Conservation (phyloP, 139 green algal species). For the Volvox africanus region DNA sequence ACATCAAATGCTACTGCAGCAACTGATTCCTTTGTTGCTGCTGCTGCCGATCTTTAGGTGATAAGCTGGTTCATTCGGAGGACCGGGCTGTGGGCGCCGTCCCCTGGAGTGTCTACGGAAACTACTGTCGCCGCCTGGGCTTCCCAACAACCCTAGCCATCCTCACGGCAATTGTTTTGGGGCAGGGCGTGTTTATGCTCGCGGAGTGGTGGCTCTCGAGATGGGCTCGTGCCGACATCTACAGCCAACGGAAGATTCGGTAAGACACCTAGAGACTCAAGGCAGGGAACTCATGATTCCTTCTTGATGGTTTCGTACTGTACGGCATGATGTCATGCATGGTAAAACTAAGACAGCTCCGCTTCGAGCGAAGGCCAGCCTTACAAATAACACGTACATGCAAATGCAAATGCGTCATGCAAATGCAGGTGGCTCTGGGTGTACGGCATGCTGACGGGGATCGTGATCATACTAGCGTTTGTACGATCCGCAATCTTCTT, state of each 20-base stretch:
- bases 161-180: conserved; percentile 63
- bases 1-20: too few species aligned
- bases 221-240: conserved; percentile 59
- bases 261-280: not conserved
- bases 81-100: conserved; percentile 69
- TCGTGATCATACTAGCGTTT: conserved; percentile 65
- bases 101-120: conserved; percentile 71
- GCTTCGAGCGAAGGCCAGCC: too few species aligned
- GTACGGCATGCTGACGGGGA: conserved; percentile 71
- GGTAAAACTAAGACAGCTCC: too few species aligned
- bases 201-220: conserved; percentile 78
- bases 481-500: conserved; percentile 77
- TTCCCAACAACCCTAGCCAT: conserved; percentile 39
- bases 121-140: conserved; percentile 63
- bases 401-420: too few species aligned
- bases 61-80: conserved; percentile 60
- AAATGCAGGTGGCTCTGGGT: conserved; percentile 57
- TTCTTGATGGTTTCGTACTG: too few species aligned
- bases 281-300: too few species aligned
- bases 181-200: conserved; percentile 74
- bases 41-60: not conserved
- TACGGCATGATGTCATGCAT: too few species aligned
- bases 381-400: too few species aligned
- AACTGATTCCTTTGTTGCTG: too few species aligned
- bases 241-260: not conserved